Percentiles rank a stretch among this genome's conserved stretches.
Evolutionary conservation across 495 filamentous ascomycete genomes (phyloP).

Genomic region (Oidiodendron maius): DNA sequence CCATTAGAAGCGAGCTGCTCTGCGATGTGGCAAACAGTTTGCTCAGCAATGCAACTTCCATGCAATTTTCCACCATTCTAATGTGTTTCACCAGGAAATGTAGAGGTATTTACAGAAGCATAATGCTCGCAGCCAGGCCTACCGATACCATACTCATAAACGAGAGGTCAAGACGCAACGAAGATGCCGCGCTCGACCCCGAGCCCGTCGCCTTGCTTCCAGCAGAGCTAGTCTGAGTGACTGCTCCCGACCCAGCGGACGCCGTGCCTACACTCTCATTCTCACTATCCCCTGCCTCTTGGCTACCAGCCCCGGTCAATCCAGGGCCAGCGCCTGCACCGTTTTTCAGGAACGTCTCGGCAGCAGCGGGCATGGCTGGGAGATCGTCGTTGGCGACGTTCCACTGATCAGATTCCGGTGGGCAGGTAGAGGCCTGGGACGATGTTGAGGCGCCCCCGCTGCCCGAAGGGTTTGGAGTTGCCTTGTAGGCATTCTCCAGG

Average conservation of each 20-base stretch:
- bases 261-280: constrained; percentile 51
- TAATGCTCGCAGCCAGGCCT: not conserved
- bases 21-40: too few species aligned
- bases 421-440: constrained; percentile 61
- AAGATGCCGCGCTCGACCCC: not conserved
- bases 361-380: constrained; percentile 70
- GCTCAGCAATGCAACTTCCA: too few species aligned
- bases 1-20: too few species aligned
- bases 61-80: too few species aligned
- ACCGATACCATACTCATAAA: not conserved
- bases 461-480: constrained; percentile 59
- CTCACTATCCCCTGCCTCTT: constrained; percentile 49
- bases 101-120: not conserved
- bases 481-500: constrained; percentile 58
- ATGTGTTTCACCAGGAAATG: not conserved
- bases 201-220: not conserved
- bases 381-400: constrained; percentile 61
- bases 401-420: constrained; percentile 62
- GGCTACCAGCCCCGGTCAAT: constrained; percentile 65
- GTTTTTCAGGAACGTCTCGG: constrained; percentile 53
- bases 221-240: constrained; percentile 22
- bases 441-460: constrained; percentile 69
- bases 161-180: not conserved
- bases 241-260: constrained; percentile 52
- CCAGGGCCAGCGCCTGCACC: constrained; percentile 72